Percentiles rank a stretch among this genome's conserved stretches.
Evolutionary conservation across 176 grass and related monocot genomes (phyloP).

Genomic region (Lolium multiflorum): DNA sequence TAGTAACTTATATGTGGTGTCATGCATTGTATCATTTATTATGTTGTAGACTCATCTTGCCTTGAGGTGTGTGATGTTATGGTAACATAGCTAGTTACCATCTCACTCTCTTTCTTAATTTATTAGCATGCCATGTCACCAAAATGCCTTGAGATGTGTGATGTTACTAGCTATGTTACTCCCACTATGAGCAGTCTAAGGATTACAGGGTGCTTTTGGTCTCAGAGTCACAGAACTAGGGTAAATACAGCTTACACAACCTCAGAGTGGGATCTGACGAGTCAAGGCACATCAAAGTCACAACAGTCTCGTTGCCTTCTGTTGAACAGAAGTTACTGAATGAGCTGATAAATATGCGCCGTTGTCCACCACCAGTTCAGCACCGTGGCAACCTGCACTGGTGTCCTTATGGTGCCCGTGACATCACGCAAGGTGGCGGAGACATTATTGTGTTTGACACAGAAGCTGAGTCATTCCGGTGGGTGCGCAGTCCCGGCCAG

Average conservation of each 20-base stretch:
- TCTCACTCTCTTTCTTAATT: too few species aligned
- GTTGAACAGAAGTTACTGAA: neutral
- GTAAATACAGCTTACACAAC: neutral
- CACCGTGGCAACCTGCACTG: neutral
- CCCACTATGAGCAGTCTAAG: too few species aligned
- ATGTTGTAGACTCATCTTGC: too few species aligned
- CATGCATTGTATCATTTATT: too few species aligned
- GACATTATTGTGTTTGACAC: constrained; percentile 21
- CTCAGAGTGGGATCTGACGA: neutral
- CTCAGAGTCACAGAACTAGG: neutral
- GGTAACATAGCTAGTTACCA: too few species aligned
- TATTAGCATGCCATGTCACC: too few species aligned
- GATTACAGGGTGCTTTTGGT: neutral
- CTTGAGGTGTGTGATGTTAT: too few species aligned
- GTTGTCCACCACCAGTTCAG: neutral
- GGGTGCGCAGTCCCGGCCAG: neutral
- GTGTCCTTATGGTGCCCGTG: neutral
- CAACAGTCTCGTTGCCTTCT: neutral
- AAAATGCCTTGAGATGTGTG: too few species aligned
- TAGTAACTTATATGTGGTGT: too few species aligned
- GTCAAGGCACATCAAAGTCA: neutral
- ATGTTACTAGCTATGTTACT: too few species aligned
- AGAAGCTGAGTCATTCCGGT: neutral
- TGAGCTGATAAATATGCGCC: neutral
- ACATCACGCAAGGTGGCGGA: neutral